phyloP scores from a whole-genome alignment of 805 yeast genomes.

The Nadsonia fulvescens region DNA sequence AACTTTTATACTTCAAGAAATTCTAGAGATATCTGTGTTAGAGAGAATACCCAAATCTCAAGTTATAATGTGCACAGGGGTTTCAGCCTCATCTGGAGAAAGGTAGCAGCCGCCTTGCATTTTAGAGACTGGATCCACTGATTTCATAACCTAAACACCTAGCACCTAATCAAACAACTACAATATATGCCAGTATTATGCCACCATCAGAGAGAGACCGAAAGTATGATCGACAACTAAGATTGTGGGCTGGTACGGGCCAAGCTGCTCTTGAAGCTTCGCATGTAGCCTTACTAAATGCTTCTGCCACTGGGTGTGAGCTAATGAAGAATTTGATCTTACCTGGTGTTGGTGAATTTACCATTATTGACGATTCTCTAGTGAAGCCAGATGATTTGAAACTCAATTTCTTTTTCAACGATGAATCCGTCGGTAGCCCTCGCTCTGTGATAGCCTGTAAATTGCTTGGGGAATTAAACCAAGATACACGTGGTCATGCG shows the following conservation, averaged over 20 bases:
- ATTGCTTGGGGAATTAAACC: conserved; percentile 38
- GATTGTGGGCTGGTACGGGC: conserved; percentile 73
- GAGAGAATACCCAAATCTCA: too few species aligned
- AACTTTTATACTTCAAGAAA: too few species aligned
- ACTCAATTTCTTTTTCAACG: conserved; percentile 43
- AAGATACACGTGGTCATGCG: conserved; percentile 39
- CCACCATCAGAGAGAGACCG: conserved; percentile 11
- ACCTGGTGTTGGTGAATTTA: conserved; percentile 51
- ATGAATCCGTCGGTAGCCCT: conserved; percentile 24
- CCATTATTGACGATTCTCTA: conserved; percentile 31
- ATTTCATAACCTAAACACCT: too few species aligned
- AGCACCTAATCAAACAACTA: too few species aligned
- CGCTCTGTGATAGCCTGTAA: conserved; percentile 24
- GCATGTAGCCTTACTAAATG: conserved; percentile 43
- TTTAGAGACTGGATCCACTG: too few species aligned
- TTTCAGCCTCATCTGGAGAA: too few species aligned
- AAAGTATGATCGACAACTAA: conserved; percentile 71
- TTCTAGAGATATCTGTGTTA: too few species aligned
- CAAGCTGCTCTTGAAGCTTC: conserved; percentile 42
- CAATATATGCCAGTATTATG: too few species aligned
- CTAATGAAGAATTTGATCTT: conserved; percentile 58
- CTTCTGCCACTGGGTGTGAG: conserved; percentile 40
- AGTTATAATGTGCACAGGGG: too few species aligned
- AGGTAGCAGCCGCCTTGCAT: too few species aligned
- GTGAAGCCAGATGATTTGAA: conserved; percentile 30